Evolutionary conservation across 441 rosid genomes (phyloP).

Genomic region (Adansonia gregorii): DNA sequence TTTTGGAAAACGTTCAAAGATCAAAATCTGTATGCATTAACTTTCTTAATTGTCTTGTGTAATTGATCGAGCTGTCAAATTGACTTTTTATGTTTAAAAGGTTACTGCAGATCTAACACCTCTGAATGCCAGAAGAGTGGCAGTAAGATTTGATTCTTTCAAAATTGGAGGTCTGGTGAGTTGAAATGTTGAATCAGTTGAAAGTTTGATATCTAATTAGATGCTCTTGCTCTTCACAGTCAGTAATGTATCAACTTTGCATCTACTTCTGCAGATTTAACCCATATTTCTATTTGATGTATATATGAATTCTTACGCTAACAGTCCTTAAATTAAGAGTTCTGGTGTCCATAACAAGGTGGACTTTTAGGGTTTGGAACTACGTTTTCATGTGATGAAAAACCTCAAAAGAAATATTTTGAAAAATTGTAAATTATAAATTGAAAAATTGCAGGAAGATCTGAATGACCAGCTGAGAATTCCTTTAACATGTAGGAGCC

Average conservation of each 20-base stretch:
- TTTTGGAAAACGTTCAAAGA: neutral
- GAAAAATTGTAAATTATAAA: neutral
- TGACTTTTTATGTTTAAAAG: constrained; percentile 40
- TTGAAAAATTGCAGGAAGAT: neutral
- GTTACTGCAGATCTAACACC: constrained; percentile 90
- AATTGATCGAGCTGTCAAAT: constrained; percentile 9
- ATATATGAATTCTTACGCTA: neutral
- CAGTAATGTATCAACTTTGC: neutral
- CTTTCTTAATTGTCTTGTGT: neutral
- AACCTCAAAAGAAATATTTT: neutral
- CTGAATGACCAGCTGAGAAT: neutral
- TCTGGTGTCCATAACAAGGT: neutral
- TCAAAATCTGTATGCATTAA: neutral
- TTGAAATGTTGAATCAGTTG: constrained; percentile 34
- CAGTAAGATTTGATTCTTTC: constrained; percentile 78
- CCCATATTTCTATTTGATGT: neutral
- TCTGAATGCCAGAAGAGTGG: constrained; percentile 69
- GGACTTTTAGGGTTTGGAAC: neutral
- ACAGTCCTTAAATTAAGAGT: neutral
- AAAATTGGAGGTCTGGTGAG: constrained; percentile 82
- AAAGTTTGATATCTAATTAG: neutral
- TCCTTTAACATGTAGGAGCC: neutral
- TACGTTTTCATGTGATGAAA: neutral
- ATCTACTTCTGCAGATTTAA: neutral
- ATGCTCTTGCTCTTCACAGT: neutral